Conservation (phyloP, 352 stramenopile species). For the Phytopythium ostracodes region DNA sequence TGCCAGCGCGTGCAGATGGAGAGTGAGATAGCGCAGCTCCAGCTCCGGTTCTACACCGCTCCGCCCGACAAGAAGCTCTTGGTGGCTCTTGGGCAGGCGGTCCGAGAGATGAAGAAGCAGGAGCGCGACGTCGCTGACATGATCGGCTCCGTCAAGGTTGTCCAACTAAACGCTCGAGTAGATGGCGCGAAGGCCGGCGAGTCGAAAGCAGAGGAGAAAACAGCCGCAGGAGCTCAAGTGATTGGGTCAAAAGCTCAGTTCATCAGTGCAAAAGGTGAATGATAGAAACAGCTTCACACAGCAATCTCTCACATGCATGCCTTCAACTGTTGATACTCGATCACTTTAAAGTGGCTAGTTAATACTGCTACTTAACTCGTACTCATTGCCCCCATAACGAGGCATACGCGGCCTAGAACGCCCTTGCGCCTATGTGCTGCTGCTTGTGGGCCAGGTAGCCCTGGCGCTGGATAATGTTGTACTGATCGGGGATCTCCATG, state of each 20-base stretch:
- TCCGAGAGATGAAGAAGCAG: slow-evolving; percentile 42
- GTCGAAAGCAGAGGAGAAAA: neutral
- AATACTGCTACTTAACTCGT: neutral
- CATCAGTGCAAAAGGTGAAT: neutral
- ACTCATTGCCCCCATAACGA: neutral
- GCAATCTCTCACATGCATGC: no score
- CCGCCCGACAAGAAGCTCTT: slow-evolving; percentile 41
- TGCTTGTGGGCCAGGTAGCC: slow-evolving; percentile 17
- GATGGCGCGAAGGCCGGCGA: no score
- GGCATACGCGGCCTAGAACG: neutral
- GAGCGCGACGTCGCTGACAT: neutral
- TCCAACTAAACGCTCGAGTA: no score
- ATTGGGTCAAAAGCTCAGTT: no score
- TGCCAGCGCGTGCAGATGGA: slow-evolving; percentile 35
- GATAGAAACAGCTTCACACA: neutral
- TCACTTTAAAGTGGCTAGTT: neutral
- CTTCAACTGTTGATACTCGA: no score
- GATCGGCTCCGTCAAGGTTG: neutral
- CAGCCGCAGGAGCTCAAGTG: neutral
- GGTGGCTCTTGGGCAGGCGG: slow-evolving; percentile 38
- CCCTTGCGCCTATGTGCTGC: neutral
- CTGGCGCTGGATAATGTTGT: slow-evolving; percentile 41
- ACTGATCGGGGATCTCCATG: slow-evolving; percentile 65
- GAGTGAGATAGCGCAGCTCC: slow-evolving; percentile 46
- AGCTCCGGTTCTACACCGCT: slow-evolving; percentile 51